Percentiles rank a stretch among this genome's conserved stretches.
Conservation (phyloP, 2,329 filamentous ascomycete species). For the Monilinia laxa region DNA sequence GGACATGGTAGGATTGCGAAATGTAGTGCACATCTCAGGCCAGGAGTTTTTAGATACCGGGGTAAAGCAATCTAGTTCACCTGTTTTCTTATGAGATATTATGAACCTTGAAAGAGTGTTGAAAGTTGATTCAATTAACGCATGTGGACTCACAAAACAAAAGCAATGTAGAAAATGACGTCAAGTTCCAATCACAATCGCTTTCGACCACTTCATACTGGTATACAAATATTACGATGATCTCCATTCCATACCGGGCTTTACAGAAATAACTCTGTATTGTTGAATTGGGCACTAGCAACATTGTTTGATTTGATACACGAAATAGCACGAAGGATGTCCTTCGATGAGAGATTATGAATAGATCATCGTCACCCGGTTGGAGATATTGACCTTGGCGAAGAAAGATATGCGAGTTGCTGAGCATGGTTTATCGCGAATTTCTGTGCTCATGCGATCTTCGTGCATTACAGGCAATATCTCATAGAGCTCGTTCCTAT, state of each 20-base stretch:
- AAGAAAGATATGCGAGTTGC: not conserved
- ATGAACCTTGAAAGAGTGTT: not conserved
- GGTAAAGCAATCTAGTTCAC: not conserved
- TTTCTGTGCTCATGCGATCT: not conserved
- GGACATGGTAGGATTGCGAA: not conserved
- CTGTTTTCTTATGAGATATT: not conserved
- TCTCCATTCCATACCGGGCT: not conserved
- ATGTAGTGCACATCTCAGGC: constrained; percentile 1
- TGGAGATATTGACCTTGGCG: too few relatives aligned
- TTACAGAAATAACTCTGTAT: not conserved
- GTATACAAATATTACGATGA: not conserved
- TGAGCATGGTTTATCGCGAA: not conserved
- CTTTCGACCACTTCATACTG: too few relatives aligned
- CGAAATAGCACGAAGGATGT: not conserved
- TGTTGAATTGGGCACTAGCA: not conserved
- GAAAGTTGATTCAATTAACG: not conserved
- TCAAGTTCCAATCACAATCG: too few relatives aligned
- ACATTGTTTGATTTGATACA: too few relatives aligned
- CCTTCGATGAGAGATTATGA: not conserved
- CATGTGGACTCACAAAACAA: not conserved
- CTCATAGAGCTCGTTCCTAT: not conserved
- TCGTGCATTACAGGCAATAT: not conserved
- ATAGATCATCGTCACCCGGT: not conserved
- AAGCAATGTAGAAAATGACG: too few relatives aligned
- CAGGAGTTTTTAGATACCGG: not conserved